These are phyloP conservation scores for Podospora tetraspora DNA, from an alignment of 495 filamentous ascomycete genomes.

Conservation along the genomic window DNA sequence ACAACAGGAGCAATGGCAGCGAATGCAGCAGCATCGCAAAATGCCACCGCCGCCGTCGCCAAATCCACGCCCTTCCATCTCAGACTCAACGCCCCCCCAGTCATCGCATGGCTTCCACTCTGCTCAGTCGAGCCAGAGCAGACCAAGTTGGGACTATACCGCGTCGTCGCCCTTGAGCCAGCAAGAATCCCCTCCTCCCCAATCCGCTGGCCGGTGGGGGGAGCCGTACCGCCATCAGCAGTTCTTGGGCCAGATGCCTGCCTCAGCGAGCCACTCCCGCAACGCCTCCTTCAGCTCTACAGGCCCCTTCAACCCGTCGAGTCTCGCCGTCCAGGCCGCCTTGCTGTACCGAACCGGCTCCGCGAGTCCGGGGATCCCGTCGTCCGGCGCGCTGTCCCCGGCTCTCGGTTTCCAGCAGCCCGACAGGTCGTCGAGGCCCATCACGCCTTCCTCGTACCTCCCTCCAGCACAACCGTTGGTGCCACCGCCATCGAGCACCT, in stretches of 20 bases:
- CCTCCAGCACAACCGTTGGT: not conserved
- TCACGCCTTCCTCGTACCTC: not conserved
- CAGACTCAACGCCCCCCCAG: not conserved
- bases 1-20: conserved; percentile 1
- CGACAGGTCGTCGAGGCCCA: not conserved
- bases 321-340: not conserved
- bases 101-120: not conserved
- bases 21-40: conserved; percentile 3
- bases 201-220: conserved; percentile 11
- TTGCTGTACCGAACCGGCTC: not conserved
- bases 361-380: not conserved
- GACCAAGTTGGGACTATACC: not conserved
- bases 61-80: not conserved
- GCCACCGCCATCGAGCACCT: not conserved
- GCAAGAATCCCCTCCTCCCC: conserved; percentile 1
- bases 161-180: not conserved
- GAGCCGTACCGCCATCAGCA: conserved; percentile 7
- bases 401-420: not conserved
- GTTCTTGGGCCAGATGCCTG: not conserved
- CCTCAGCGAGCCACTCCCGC: conserved; percentile 1
- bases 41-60: not conserved
- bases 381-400: not conserved
- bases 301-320: not conserved
- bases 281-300: conserved; percentile 3
- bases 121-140: not conserved